Base-by-base conservation (phyloP, 495 filamentous ascomycete genomes). In the Tuber borchii region DNA sequence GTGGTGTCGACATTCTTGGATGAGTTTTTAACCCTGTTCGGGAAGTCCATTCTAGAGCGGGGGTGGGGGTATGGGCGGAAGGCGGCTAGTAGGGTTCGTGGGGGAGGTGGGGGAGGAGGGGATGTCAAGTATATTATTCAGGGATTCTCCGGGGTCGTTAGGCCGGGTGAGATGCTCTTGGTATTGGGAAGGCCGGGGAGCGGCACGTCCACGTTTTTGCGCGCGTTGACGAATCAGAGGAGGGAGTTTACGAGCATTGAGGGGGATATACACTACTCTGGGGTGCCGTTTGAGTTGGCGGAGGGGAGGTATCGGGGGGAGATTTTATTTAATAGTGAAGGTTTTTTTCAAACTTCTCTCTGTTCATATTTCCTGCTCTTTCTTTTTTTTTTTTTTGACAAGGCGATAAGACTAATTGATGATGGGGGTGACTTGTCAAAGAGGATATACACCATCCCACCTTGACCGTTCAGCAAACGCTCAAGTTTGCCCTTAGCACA, bases 111-210 rank as follows among this genome's bases (percentile, higher is more conserved):
- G 34, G 34, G 34, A 79, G 84, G 69, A 83, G 84, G 40, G 86
- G 91, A 82, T 85, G 46, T 44, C n/a, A 79, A 79, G 19, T 43
- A 92, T 48, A 94, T 95, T 74, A 85, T 95, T 44, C 88, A 88
- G 43, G 84, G 89, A 44, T 93, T 94, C 79, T 90, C 92, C 72
- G 93, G 92, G 2, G 81, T 94, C 10, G 86, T 95, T 3, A 88
- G 88, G 77, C 89, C 88, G 39, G 93, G 93, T 20, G 93, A 95
- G 85, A 93, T 93, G 90, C 85, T 95, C 61, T 86, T 95, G 26
- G 92, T 95, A 0, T 86, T 95, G 34, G 93, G 92, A 26, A 89
- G 90, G 37, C 93, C 93, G 20, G 93, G 90, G 76, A 74, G 73
- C 75, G 91, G 91, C 40, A 92, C 90, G 76, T 89, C 90, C 20